Evolutionary conservation across 2,329 filamentous ascomycete species (phyloP).

Genomic region (Cladophialophora bantiana): DNA sequence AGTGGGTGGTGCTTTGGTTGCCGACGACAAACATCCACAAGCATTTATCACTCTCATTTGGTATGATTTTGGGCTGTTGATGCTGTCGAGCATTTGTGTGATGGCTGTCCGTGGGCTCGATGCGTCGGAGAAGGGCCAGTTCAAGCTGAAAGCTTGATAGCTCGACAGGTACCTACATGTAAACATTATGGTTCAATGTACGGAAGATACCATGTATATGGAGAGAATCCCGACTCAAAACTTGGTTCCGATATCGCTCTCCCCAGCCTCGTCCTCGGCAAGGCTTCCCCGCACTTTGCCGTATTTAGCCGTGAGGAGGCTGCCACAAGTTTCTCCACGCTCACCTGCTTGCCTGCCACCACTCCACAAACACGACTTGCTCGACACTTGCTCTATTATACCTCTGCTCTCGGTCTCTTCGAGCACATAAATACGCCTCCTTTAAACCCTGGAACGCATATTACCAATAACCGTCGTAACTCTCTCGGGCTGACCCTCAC

Average conservation of each 20-base stretch:
- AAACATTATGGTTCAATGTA: background rate
- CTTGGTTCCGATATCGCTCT: conserved; percentile 1
- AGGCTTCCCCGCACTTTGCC: conserved; percentile 17
- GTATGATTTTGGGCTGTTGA: conserved; percentile 41
- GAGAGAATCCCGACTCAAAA: conserved; percentile 9
- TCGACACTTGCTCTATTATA: background rate
- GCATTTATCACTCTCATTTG: conserved; percentile 41
- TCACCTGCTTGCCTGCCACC: background rate
- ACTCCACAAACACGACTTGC: background rate
- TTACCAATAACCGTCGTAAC: background rate
- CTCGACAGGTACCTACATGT: background rate
- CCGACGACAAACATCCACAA: conserved; percentile 26
- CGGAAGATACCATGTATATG: background rate
- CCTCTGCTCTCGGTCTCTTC: background rate
- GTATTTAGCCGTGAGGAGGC: conserved; percentile 7
- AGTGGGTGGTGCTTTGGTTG: conserved; percentile 44
- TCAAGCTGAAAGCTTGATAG: conserved; percentile 36
- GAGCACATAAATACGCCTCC: background rate
- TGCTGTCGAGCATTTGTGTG: conserved; percentile 40
- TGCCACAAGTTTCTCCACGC: background rate
- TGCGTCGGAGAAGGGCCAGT: conserved; percentile 39
- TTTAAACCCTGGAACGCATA: background rate
- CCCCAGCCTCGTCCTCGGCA: background rate
- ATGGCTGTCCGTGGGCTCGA: conserved; percentile 39
- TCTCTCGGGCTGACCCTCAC: background rate